Conservation (phyloP, 352 stramenopile genomes). For the Globisporangium nagaii region DNA sequence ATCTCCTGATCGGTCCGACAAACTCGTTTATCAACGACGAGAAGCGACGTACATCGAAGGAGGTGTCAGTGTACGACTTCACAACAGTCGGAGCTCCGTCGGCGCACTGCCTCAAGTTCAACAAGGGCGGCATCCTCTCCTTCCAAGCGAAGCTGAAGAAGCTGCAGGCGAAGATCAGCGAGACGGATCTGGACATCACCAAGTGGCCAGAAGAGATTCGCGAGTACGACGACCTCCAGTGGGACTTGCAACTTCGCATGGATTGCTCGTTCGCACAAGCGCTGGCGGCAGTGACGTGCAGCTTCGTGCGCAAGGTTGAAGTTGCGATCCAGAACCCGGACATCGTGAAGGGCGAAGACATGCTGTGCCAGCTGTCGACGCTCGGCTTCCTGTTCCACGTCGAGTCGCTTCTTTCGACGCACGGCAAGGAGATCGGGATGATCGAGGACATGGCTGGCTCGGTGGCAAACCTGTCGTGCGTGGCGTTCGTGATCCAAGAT, state of each 20-base stretch:
- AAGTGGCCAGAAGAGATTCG: conserved; percentile 81
- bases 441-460: conserved; percentile 89
- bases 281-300: conserved; percentile 62
- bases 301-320: conserved; percentile 84
- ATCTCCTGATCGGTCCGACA: conserved; percentile 75
- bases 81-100: conserved; percentile 78
- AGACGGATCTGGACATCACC: conserved; percentile 59
- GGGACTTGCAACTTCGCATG: conserved; percentile 83
- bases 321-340: conserved; percentile 79
- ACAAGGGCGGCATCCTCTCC: conserved; percentile 78
- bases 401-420: conserved; percentile 92
- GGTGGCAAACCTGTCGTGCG: conserved; percentile 74
- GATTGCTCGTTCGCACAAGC: conserved; percentile 77
- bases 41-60: conserved; percentile 63
- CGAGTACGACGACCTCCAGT: conserved; percentile 82
- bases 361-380: conserved; percentile 77
- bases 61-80: conserved; percentile 82
- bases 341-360: conserved; percentile 65
- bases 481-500: conserved; percentile 85
- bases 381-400: conserved; percentile 87
- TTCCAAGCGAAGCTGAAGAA: conserved; percentile 78
- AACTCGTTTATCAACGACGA: conserved; percentile 85
- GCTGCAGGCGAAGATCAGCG: conserved; percentile 66
- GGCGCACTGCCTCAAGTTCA: conserved; percentile 86
- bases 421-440: conserved; percentile 96